Evolutionary conservation across 768 basidiomycete species (phyloP).

Genomic region (Lentinula aciculospora): DNA sequence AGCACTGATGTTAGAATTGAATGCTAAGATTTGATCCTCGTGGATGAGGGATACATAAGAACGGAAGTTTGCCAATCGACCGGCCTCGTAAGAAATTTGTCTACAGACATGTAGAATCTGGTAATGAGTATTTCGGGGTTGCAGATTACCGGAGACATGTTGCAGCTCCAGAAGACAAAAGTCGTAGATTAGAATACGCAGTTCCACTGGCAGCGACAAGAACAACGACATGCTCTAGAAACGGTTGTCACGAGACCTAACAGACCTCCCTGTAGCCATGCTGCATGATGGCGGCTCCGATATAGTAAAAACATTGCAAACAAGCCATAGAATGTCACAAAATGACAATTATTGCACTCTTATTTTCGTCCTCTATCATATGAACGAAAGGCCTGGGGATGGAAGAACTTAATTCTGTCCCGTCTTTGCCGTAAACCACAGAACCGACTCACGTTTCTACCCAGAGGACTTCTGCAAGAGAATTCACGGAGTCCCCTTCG

Average conservation of each 20-base stretch:
- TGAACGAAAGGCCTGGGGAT: background rate
- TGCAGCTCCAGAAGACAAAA: slow-evolving; percentile 20
- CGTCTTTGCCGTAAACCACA: slow-evolving; percentile 16
- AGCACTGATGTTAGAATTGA: slow-evolving; percentile 16
- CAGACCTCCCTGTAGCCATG: too few species aligned
- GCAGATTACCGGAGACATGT: slow-evolving; percentile 13
- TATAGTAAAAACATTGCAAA: too few species aligned
- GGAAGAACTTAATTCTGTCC: background rate
- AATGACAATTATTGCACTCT: background rate
- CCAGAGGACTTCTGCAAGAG: slow-evolving; percentile 17
- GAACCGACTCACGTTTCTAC: slow-evolving; percentile 18
- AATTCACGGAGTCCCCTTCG: background rate
- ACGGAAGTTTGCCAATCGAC: slow-evolving; percentile 10
- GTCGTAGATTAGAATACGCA: slow-evolving; percentile 29
- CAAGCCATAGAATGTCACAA: background rate
- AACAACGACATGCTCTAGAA: slow-evolving; percentile 9
- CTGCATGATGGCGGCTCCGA: background rate
- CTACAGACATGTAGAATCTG: slow-evolving; percentile 25
- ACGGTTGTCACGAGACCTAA: background rate
- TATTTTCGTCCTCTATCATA: background rate
- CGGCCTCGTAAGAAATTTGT: slow-evolving; percentile 25
- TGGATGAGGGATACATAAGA: slow-evolving; percentile 31
- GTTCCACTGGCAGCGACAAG: slow-evolving; percentile 24
- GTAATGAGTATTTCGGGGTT: slow-evolving; percentile 30
- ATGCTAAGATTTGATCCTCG: slow-evolving; percentile 28